Percentiles rank a stretch among this genome's conserved stretches.
Conservation (phyloP, 345 rosid genomes). For the Carallia brachiata region DNA sequence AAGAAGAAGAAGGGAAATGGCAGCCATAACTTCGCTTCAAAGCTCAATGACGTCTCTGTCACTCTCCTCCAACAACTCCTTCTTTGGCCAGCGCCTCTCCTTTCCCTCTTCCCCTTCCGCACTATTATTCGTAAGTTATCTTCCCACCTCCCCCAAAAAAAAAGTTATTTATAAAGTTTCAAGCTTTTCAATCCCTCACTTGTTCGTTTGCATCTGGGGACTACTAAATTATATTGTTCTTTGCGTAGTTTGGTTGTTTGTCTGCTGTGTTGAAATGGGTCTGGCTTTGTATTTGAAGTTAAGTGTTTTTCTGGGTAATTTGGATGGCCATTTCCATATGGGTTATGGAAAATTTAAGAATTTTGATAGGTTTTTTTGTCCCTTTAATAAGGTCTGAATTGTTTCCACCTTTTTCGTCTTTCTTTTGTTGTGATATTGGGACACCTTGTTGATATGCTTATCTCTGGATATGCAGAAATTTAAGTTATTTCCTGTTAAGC, state of each 20-base stretch:
- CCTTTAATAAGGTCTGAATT: too few relatives aligned
- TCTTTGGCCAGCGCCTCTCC: conserved; percentile 66
- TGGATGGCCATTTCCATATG: neutral
- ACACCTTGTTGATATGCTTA: neutral
- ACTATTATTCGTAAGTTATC: conserved; percentile 41
- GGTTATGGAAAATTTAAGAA: neutral
- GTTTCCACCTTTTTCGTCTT: too few relatives aligned
- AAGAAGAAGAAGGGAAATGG: conserved; percentile 32
- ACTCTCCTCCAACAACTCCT: conserved; percentile 40
- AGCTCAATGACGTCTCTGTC: conserved; percentile 69
- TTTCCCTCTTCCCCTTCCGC: conserved; percentile 40
- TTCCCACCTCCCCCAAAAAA: neutral
- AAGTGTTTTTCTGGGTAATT: neutral
- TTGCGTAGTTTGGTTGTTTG: neutral
- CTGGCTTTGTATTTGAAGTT: neutral
- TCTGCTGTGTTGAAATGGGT: conserved; percentile 14
- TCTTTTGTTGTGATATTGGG: too few relatives aligned
- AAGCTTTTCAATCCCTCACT: too few relatives aligned
- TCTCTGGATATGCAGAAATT: neutral
- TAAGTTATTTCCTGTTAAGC: neutral
- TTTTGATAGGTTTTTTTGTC: neutral
- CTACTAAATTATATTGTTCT: neutral
- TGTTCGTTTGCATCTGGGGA: too few relatives aligned
- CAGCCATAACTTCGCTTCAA: conserved; percentile 79
- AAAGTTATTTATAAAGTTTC: neutral